Percentiles rank a stretch among this genome's conserved stretches.
Conservation (phyloP, 805 yeast genomes). For the Dipodascopsis uninucleata region DNA sequence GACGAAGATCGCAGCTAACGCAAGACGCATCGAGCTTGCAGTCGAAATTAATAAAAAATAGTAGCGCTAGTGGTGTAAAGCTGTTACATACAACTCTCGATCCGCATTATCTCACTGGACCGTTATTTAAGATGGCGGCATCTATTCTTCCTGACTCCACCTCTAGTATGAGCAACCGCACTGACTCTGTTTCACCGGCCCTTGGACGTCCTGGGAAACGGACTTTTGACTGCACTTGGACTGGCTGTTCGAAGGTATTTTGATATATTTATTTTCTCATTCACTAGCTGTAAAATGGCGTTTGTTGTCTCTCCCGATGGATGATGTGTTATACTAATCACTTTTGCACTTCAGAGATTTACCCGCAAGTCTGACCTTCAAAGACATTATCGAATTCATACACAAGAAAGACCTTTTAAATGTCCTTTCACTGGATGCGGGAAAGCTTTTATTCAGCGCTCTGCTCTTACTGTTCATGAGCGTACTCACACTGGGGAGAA, state of each 20-base stretch:
- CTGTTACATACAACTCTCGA: too few species aligned
- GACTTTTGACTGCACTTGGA: conserved; percentile 19
- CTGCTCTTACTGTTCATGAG: conserved; percentile 73
- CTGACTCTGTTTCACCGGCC: too few species aligned
- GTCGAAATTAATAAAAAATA: too few species aligned
- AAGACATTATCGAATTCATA: conserved; percentile 69
- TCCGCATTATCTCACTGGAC: too few species aligned
- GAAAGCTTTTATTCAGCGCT: conserved; percentile 79
- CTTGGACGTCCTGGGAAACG: conserved; percentile 1
- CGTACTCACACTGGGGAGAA: conserved; percentile 92
- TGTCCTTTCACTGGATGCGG: conserved; percentile 69
- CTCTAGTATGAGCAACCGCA: too few species aligned
- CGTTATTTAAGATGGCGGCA: too few species aligned
- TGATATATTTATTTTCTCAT: too few species aligned
- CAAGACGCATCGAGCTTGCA: too few species aligned
- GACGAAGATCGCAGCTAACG: too few species aligned
- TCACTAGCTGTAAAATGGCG: neutral
- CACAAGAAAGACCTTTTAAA: conserved; percentile 61
- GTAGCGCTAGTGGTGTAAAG: too few species aligned
- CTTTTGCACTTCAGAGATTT: conserved; percentile 39
- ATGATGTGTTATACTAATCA: neutral
- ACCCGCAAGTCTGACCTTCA: conserved; percentile 77
- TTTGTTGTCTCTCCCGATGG: neutral
- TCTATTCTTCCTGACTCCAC: too few species aligned
- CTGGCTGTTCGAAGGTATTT: conserved; percentile 10